Conservation (phyloP, 805 yeast genomes). For the Teunomyces kruisii region DNA sequence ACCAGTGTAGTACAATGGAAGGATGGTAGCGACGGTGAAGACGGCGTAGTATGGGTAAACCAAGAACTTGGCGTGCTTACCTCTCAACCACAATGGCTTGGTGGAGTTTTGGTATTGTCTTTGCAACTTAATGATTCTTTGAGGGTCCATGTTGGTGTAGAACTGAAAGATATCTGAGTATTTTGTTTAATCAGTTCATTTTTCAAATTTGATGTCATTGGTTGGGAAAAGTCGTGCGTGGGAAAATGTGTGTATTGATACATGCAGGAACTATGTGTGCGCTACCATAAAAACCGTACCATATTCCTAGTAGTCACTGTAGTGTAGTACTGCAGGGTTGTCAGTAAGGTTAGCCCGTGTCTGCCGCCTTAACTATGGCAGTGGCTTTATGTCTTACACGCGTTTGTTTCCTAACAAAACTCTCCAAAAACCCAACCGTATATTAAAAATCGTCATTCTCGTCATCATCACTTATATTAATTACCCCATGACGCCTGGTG, state of each 20-base stretch:
- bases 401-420: no score
- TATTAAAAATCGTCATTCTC: background rate
- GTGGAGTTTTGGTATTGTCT: slow-evolving; percentile 43
- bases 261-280: background rate
- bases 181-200: slow-evolving; percentile 15
- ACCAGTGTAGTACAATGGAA: slow-evolving; percentile 67
- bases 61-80: slow-evolving; percentile 55
- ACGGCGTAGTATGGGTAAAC: slow-evolving; percentile 79
- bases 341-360: no score
- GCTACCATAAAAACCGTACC: background rate
- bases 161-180: slow-evolving; percentile 1
- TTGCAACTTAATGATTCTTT: slow-evolving; percentile 47
- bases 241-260: background rate
- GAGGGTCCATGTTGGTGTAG: slow-evolving; percentile 39
- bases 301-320: no score
- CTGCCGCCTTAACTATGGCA: no score
- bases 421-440: background rate
- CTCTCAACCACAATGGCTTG: slow-evolving; percentile 47
- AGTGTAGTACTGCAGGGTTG: no score
- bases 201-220: slow-evolving; percentile 8
- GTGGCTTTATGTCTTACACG: no score
- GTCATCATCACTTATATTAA: slow-evolving; percentile 16
- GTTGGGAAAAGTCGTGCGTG: slow-evolving; percentile 3
- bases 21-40: slow-evolving; percentile 63
- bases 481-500: slow-evolving; percentile 15